These are phyloP conservation scores for Westerdykella ornata DNA, from an alignment of 2,329 filamentous ascomycete species.

Conservation along the genomic window DNA sequence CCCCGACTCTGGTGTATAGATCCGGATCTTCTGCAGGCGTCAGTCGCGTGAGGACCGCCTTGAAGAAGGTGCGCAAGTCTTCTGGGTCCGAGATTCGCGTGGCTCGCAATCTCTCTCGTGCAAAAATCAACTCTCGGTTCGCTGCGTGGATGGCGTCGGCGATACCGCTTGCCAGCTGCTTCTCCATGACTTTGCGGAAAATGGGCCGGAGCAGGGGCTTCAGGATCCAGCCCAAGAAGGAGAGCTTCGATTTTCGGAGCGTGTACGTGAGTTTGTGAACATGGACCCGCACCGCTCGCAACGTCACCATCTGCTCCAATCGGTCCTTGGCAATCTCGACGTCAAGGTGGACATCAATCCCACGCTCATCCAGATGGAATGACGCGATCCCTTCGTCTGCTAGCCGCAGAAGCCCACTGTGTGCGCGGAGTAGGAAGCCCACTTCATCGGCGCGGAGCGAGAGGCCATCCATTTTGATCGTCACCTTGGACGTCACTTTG, in stretches of 20 bases:
- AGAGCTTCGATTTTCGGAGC: slow-evolving; percentile 67
- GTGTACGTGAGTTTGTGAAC: slow-evolving; percentile 84
- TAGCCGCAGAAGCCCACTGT: slow-evolving; percentile 66
- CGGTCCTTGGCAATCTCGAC: slow-evolving; percentile 72
- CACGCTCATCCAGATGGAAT: slow-evolving; percentile 77
- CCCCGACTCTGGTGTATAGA: slow-evolving; percentile 64
- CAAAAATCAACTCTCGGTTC: slow-evolving; percentile 82
- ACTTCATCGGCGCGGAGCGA: slow-evolving; percentile 80
- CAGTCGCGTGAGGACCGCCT: slow-evolving; percentile 71
- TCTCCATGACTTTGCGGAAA: slow-evolving; percentile 70
- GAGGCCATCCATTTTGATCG: slow-evolving; percentile 72
- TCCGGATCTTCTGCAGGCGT: slow-evolving; percentile 68
- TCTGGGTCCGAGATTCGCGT: slow-evolving; percentile 75
- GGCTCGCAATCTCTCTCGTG: slow-evolving; percentile 76
- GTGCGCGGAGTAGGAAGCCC: slow-evolving; percentile 80
- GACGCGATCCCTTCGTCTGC: slow-evolving; percentile 79
- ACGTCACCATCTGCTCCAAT: slow-evolving; percentile 72
- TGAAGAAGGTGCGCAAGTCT: slow-evolving; percentile 74
- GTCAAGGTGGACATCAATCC: slow-evolving; percentile 79
- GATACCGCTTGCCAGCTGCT: slow-evolving; percentile 66
- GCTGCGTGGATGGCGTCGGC: slow-evolving; percentile 61
- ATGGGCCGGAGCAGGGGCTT: slow-evolving; percentile 79
- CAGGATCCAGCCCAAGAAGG: slow-evolving; percentile 71
- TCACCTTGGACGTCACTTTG: slow-evolving; percentile 63
- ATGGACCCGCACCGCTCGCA: slow-evolving; percentile 68